Percentiles rank a stretch among this genome's conserved stretches.
phyloP scores from a whole-genome alignment of 1,139 yeast genomes.

The Zygoascus meyerae region DNA sequence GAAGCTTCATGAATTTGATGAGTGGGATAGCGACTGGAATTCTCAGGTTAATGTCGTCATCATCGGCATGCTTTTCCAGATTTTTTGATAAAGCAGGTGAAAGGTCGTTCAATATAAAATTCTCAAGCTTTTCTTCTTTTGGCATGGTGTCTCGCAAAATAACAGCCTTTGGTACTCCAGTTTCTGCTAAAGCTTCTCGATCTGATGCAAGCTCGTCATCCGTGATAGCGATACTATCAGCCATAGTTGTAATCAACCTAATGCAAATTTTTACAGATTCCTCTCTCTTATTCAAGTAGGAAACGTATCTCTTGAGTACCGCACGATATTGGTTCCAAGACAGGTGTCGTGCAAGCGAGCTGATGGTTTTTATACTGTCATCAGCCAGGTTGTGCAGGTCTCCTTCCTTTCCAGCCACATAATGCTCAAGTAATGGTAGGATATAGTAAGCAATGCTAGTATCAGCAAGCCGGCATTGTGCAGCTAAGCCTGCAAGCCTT shows the following conservation, averaged over 20 bases:
- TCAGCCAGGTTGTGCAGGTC: constrained; percentile 67
- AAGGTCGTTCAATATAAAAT: constrained; percentile 51
- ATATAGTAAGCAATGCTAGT: constrained; percentile 70
- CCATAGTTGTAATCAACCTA: constrained; percentile 45
- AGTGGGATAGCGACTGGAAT: constrained; percentile 80
- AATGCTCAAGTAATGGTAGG: constrained; percentile 79
- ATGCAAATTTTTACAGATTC: constrained; percentile 56
- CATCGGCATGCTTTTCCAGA: constrained; percentile 36
- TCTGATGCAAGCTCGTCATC: constrained; percentile 15
- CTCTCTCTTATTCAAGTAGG: constrained; percentile 47
- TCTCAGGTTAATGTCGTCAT: constrained; percentile 65
- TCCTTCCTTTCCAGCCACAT: constrained; percentile 47
- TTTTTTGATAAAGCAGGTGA: constrained; percentile 58
- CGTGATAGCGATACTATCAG: constrained; percentile 2
- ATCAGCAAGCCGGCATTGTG: constrained; percentile 40
- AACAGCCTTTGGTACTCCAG: constrained; percentile 15
- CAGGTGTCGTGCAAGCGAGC: constrained; percentile 51
- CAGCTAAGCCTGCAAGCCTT: constrained; percentile 45
- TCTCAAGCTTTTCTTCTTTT: constrained; percentile 41
- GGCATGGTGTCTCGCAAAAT: constrained; percentile 30
- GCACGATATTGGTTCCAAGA: constrained; percentile 82
- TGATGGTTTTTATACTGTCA: constrained; percentile 64
- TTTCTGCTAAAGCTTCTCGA: not conserved
- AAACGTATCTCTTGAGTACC: constrained; percentile 61
- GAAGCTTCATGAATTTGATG: constrained; percentile 60